phyloP scores from a whole-genome alignment of 1,139 yeast species.

The Geotrichum siamense region DNA sequence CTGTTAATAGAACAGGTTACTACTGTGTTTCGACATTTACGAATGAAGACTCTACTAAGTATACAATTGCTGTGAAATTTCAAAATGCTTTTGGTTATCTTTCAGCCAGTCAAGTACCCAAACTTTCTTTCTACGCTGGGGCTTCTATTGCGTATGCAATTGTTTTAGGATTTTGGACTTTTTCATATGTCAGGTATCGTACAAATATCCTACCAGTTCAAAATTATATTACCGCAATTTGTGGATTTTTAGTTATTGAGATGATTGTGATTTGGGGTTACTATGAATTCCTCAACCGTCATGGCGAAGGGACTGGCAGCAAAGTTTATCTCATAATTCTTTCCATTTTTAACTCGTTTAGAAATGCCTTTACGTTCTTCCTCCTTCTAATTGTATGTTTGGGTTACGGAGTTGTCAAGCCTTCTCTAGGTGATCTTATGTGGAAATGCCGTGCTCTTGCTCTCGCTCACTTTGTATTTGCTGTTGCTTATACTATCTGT shows the following conservation, averaged over 20 bases:
- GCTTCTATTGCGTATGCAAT: slow-evolving; percentile 78
- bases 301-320: slow-evolving; percentile 53
- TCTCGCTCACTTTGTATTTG: slow-evolving; percentile 59
- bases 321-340: slow-evolving; percentile 69
- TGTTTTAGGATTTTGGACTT: slow-evolving; percentile 72
- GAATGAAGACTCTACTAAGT: slow-evolving; percentile 38
- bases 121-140: slow-evolving; percentile 81
- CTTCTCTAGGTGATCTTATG: slow-evolving; percentile 76
- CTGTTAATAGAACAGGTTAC: slow-evolving; percentile 71
- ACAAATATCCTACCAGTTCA: slow-evolving; percentile 86
- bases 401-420: slow-evolving; percentile 89
- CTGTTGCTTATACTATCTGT: slow-evolving; percentile 60
- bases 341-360: slow-evolving; percentile 69
- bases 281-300: slow-evolving; percentile 72
- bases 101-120: slow-evolving; percentile 86
- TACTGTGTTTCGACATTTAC: slow-evolving; percentile 79
- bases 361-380: slow-evolving; percentile 84
- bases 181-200: slow-evolving; percentile 79
- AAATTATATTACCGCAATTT: slow-evolving; percentile 79
- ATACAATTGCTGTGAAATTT: slow-evolving; percentile 62
- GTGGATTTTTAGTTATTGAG: slow-evolving; percentile 74
- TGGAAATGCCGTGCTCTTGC: slow-evolving; percentile 73
- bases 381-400: slow-evolving; percentile 74
- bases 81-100: slow-evolving; percentile 88
- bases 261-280: slow-evolving; percentile 87